Percentiles rank a stretch among this genome's conserved stretches.
Evolutionary conservation across 2,329 filamentous ascomycete genomes (phyloP).

Genomic region (Microcyclospora tardicrescens): DNA sequence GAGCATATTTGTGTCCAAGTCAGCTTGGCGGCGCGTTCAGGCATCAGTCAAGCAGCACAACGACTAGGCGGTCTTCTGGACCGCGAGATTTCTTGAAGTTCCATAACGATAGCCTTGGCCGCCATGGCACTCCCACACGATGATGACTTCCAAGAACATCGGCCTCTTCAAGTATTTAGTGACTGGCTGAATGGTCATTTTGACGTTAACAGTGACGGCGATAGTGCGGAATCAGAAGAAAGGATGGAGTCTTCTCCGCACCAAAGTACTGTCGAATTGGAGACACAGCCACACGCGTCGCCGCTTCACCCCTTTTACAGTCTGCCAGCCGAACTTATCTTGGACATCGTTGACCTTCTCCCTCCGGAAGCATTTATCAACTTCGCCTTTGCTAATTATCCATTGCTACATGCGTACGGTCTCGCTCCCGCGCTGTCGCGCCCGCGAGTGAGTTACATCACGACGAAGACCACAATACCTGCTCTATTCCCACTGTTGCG

Average conservation of each 20-base stretch:
- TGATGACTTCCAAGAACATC: too few species aligned
- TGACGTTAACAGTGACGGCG: not conserved
- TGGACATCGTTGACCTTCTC: conserved; percentile 32
- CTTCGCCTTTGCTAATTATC: conserved; percentile 35
- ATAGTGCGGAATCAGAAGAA: not conserved
- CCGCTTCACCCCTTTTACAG: conserved; percentile 24
- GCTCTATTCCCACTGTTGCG: conserved; percentile 16
- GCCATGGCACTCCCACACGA: too few species aligned
- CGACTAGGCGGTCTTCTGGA: conserved; percentile 10
- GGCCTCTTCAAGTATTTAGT: too few species aligned
- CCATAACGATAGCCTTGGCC: too few species aligned
- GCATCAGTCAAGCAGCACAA: conserved; percentile 10
- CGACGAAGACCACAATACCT: conserved; percentile 17
- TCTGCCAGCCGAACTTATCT: conserved; percentile 35
- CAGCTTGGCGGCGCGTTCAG: conserved; percentile 26
- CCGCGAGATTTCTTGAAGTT: not conserved
- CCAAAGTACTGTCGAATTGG: not conserved
- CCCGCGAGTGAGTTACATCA: conserved; percentile 18
- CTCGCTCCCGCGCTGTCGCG: conserved; percentile 23
- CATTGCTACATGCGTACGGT: conserved; percentile 27
- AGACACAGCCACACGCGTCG: not conserved
- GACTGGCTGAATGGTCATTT: too few species aligned
- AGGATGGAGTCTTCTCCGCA: not conserved
- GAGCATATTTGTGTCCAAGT: conserved; percentile 38
- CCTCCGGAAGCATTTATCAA: conserved; percentile 30